These are phyloP conservation scores for Prunus kanzakura DNA, from an alignment of 306 rosid genomes.

Conservation along the genomic window DNA sequence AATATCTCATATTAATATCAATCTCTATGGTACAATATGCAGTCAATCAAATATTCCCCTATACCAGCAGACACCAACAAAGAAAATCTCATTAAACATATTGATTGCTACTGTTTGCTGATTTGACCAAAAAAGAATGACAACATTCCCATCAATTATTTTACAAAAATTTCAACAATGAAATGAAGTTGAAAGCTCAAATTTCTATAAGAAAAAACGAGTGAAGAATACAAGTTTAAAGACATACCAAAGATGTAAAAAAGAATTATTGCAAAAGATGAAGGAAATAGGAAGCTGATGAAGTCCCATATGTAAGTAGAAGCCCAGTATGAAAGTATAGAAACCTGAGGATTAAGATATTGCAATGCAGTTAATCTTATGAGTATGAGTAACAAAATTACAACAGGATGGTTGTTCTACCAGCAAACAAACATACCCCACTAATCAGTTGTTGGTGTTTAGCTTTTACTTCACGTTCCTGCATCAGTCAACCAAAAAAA, in stretches of 20 bases:
- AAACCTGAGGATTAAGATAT: slow-evolving; percentile 57
- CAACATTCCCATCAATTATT: neutral
- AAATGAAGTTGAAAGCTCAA: slow-evolving; percentile 1
- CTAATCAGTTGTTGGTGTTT: slow-evolving; percentile 95
- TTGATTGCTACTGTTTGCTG: neutral
- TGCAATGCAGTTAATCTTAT: slow-evolving; percentile 9
- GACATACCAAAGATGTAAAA: slow-evolving; percentile 80
- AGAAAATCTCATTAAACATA: neutral
- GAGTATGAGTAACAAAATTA: slow-evolving; percentile 6
- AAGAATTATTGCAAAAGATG: slow-evolving; percentile 69
- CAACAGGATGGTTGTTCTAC: slow-evolving; percentile 7
- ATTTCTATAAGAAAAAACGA: neutral
- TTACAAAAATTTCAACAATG: neutral
- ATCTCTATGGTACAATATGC: neutral
- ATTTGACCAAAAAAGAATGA: neutral
- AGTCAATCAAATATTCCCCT: neutral
- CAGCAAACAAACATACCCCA: slow-evolving; percentile 56
- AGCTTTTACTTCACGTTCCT: slow-evolving; percentile 99
- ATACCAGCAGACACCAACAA: neutral
- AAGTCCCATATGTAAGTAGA: slow-evolving; percentile 91
- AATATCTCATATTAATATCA: neutral
- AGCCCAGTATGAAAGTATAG: slow-evolving; percentile 79
- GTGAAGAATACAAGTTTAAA: neutral
- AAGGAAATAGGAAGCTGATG: slow-evolving; percentile 89
- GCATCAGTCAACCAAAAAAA: slow-evolving; percentile 33